Evolutionary conservation across 106 monocot genomes (phyloP).

Genomic region (Cymbidium sinense): DNA sequence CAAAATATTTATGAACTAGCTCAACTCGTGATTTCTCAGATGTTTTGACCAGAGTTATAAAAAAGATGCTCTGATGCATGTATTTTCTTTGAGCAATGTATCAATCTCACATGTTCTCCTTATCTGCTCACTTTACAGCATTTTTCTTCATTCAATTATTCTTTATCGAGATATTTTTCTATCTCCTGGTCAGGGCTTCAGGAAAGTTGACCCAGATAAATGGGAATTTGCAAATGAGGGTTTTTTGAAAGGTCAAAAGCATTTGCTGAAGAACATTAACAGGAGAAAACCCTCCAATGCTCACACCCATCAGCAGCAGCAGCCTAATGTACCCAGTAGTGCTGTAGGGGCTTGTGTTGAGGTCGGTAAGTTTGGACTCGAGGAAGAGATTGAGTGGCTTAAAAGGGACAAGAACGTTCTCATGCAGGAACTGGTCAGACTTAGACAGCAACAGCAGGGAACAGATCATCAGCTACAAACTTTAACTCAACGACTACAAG

Average conservation of each 20-base stretch:
- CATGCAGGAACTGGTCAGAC: constrained; percentile 56
- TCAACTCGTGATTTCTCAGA: too few species aligned
- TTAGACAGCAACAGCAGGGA: constrained; percentile 50
- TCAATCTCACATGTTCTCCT: too few species aligned
- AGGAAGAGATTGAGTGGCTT: constrained; percentile 51
- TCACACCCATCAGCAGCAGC: constrained; percentile 14
- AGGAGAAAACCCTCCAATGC: constrained; percentile 29
- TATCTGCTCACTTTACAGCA: neutral
- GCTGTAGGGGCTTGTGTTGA: constrained; percentile 38
- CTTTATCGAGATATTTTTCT: neutral
- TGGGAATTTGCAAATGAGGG: constrained; percentile 73
- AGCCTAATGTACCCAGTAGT: constrained; percentile 10
- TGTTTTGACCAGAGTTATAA: too few species aligned
- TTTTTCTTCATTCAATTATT: neutral
- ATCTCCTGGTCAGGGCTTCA: constrained; percentile 35
- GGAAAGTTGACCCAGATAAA: constrained; percentile 50
- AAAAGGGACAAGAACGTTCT: constrained; percentile 65
- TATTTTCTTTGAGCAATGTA: too few species aligned
- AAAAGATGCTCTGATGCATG: too few species aligned
- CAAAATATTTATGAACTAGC: too few species aligned
- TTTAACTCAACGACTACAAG: constrained; percentile 29
- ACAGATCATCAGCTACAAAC: constrained; percentile 28
- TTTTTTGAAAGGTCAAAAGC: constrained; percentile 47
- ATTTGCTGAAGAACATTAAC: constrained; percentile 42
- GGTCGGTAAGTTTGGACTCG: constrained; percentile 54